These are phyloP conservation scores for Stenogyne calaminthoides DNA, from an alignment of 305 asterid species.

Conservation along the genomic window DNA sequence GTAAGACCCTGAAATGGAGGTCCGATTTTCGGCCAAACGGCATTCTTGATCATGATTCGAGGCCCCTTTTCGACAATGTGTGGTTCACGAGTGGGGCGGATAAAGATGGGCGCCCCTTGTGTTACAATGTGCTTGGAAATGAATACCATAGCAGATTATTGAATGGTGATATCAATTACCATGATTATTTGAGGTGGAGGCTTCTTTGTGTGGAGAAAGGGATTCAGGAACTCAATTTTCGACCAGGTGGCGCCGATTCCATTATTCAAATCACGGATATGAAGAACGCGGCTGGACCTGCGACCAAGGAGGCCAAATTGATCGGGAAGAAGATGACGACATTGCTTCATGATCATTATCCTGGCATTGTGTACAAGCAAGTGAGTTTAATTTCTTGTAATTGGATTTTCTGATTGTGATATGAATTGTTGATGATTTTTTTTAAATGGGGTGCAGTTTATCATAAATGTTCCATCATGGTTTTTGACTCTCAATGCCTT, in stretches of 20 bases:
- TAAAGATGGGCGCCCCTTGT: conserved; percentile 65
- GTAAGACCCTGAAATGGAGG: conserved; percentile 70
- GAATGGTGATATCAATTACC: conserved; percentile 32
- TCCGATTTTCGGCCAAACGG: conserved; percentile 40
- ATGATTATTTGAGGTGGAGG: conserved; percentile 71
- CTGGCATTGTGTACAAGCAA: conserved; percentile 66
- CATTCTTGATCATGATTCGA: conserved; percentile 36
- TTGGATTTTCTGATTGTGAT: not conserved
- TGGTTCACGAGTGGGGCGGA: conserved; percentile 64
- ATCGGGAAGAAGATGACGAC: conserved; percentile 51
- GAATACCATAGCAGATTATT: conserved; percentile 34
- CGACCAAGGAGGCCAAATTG: conserved; percentile 54
- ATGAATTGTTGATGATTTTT: not conserved
- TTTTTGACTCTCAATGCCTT: conserved; percentile 64
- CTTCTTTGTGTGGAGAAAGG: conserved; percentile 64
- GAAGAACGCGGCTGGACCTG: conserved; percentile 49
- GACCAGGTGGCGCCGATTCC: conserved; percentile 64
- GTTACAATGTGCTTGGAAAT: conserved; percentile 53
- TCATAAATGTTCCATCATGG: conserved; percentile 81
- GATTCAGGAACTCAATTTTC: conserved; percentile 55
- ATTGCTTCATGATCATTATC: conserved; percentile 66
- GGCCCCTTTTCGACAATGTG: conserved; percentile 38
- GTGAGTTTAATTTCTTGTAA: conserved; percentile 39
- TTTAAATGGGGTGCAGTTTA: conserved; percentile 52
- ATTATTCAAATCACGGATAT: conserved; percentile 67